Percentiles rank a stretch among this genome's conserved stretches.
phyloP scores from a whole-genome alignment of 2,329 filamentous ascomycete genomes.

The Aureobasidium sp. region DNA sequence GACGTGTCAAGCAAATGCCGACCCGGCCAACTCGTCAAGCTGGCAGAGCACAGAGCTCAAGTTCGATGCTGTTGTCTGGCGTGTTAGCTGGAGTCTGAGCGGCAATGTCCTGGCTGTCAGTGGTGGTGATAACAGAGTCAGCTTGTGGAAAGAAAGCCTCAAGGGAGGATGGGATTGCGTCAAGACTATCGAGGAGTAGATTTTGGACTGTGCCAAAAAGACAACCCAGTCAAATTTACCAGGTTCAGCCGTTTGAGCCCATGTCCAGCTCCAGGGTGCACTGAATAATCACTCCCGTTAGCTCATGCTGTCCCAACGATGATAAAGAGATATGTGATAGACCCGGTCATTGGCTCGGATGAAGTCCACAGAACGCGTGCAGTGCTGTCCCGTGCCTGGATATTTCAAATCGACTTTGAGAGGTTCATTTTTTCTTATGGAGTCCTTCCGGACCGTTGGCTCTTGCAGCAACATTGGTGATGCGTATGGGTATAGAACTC shows the following conservation, averaged over 20 bases:
- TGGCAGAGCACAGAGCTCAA: slow-evolving; percentile 81
- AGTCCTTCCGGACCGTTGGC: neutral
- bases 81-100: slow-evolving; percentile 95
- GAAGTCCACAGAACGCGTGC: neutral
- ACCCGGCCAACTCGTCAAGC: slow-evolving; percentile 44
- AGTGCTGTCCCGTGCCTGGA: neutral
- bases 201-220: neutral
- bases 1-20: slow-evolving; percentile 49
- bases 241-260: neutral
- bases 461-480: neutral
- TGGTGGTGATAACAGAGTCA: slow-evolving; percentile 93
- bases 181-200: slow-evolving; percentile 70
- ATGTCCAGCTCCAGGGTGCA: too few relatives aligned
- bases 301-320: neutral
- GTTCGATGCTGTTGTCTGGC: slow-evolving; percentile 87
- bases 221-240: too few relatives aligned
- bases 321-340: neutral
- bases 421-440: neutral
- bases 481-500: neutral
- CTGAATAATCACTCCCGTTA: neutral
- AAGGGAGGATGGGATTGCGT: slow-evolving; percentile 95
- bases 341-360: neutral
- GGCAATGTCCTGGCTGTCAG: slow-evolving; percentile 93
- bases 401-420: too few relatives aligned
- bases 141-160: slow-evolving; percentile 96